Evolutionary conservation across 2,329 filamentous ascomycete species (phyloP).

Genomic region (Fusarium oligoseptatum): DNA sequence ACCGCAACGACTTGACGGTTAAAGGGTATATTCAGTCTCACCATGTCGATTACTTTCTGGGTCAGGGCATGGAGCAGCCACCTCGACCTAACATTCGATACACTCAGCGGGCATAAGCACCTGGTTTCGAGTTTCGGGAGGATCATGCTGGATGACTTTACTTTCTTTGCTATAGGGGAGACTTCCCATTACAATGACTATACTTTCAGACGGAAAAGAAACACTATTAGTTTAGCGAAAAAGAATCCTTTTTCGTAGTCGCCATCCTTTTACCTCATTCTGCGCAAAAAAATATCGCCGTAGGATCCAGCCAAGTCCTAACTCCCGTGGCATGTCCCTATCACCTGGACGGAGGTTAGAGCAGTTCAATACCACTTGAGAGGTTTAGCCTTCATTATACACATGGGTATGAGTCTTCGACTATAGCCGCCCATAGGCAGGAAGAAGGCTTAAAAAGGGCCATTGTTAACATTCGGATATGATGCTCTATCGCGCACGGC

Average conservation of each 20-base stretch:
- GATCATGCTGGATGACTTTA: neutral
- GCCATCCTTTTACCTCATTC: too few relatives aligned
- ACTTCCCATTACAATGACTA: neutral
- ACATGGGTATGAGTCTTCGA: too few relatives aligned
- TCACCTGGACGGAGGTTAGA: too few relatives aligned
- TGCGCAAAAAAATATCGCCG: too few relatives aligned
- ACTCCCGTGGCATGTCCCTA: too few relatives aligned
- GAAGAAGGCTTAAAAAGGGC: too few relatives aligned
- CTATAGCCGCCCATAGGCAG: too few relatives aligned
- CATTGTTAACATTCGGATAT: too few relatives aligned
- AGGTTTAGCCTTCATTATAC: too few relatives aligned
- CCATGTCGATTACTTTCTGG: conserved; percentile 41
- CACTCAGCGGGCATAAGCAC: neutral
- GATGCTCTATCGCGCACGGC: neutral
- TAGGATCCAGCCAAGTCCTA: too few relatives aligned
- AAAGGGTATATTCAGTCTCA: conserved; percentile 44
- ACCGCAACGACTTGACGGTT: conserved; percentile 43
- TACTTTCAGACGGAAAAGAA: neutral
- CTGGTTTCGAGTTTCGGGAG: neutral
- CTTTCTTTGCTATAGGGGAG: neutral
- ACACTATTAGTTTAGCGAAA: neutral
- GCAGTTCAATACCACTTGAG: too few relatives aligned
- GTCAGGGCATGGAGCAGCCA: conserved; percentile 32
- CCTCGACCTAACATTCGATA: conserved; percentile 28
- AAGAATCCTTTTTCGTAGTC: neutral